Conservation (phyloP, 768 basidiomycete species). For the Cystobasidium ongulense region DNA sequence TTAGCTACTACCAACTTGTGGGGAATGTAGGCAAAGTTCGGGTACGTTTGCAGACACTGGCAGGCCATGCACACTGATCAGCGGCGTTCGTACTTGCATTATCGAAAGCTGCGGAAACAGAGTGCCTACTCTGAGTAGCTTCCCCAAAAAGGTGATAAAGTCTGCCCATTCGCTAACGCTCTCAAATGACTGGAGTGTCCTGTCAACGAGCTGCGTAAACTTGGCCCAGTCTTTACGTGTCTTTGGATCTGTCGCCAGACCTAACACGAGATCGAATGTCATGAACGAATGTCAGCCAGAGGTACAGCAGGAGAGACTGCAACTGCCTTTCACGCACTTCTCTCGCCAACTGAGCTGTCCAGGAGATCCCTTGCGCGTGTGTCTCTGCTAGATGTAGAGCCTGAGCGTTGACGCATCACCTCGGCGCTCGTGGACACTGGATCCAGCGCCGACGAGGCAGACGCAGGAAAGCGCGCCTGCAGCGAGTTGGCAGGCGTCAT, state of each 20-base stretch:
- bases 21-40: slow-evolving; percentile 92
- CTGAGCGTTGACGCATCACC: slow-evolving; percentile 4
- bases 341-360: slow-evolving; percentile 18
- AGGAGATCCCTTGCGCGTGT: slow-evolving; percentile 10
- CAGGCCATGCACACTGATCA: background rate
- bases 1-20: slow-evolving; percentile 89
- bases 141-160: slow-evolving; percentile 80
- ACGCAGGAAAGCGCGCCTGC: background rate
- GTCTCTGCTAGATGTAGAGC: slow-evolving; percentile 6
- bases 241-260: slow-evolving; percentile 59
- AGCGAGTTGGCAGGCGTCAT: background rate
- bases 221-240: slow-evolving; percentile 59
- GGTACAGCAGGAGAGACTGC: background rate
- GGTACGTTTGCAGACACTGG: slow-evolving; percentile 84
- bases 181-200: slow-evolving; percentile 83
- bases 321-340: background rate
- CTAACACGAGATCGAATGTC: slow-evolving; percentile 6
- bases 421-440: slow-evolving; percentile 1
- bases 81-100: background rate
- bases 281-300: background rate
- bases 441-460: slow-evolving; percentile 11
- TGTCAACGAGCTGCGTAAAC: slow-evolving; percentile 82
- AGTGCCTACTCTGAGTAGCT: slow-evolving; percentile 39
- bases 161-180: slow-evolving; percentile 99
- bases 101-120: background rate